Base-by-base conservation (phyloP, 139 green algal species). In the Asterochloris sp. region DNA sequence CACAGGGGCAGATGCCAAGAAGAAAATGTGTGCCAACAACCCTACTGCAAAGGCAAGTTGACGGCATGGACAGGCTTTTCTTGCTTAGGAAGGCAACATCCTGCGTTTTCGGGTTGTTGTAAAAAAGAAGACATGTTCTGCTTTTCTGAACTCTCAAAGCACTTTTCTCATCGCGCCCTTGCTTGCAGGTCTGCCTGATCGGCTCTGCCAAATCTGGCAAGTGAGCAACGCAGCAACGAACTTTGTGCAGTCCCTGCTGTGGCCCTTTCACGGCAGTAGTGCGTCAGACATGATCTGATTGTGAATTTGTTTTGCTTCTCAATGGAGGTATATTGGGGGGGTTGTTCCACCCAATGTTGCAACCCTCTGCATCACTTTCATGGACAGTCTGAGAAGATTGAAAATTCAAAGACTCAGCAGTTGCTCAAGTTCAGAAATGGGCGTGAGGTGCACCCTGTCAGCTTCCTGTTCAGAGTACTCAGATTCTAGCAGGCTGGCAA, bases 401-500 rank as follows among this genome's bases (percentile, higher is more conserved):
- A 54, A 94, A 62, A 77, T 84, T 11, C 92, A 69, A 28, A 73
- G 29, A 27, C 93, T 89, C 28, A 96, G 78, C 68, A 91, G 28
- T 0, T 79, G 83, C 11, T 82, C 83, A 73, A 96, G 85, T 78
- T 92, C 85, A 15, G 88, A 74, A 1, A 86, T 80, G 14, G 82
- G n/a, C 4, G 86, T 89, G 11, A 95, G 87, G 23, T 73, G 68
- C 10, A 92, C 84, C 17, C 74, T 60, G 4, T 78, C 81, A 15
- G 73, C 82, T 69, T 97, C 93, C 67, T 94, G 90, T 6, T 74
- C 14, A 0, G 81, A 82, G 80, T 97, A 97, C 78, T 95, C 93
- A 15, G 71, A 73, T 16, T 95, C 85, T 62, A 98, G 83, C 24
- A 97, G 88, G 23, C 85, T 77, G 10, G 89, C 87, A 62, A 98